These are phyloP conservation scores for Tulasnella calospora DNA, from an alignment of 768 basidiomycete genomes.

Conservation along the genomic window DNA sequence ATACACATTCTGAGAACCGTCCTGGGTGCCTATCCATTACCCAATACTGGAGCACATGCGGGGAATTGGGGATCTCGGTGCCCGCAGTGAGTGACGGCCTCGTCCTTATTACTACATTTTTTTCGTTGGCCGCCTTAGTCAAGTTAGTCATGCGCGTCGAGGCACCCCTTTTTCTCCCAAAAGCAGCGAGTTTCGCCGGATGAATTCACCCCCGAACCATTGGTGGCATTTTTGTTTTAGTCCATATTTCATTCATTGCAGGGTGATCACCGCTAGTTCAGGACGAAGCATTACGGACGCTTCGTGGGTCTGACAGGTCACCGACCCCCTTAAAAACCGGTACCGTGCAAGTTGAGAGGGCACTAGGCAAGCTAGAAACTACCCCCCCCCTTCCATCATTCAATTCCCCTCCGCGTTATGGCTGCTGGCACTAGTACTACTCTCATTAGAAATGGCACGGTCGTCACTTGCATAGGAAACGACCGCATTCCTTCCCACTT, in stretches of 20 bases:
- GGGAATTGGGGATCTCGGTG: neutral
- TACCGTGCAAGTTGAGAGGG: neutral
- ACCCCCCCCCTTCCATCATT: neutral
- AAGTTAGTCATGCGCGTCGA: neutral
- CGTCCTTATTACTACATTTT: neutral
- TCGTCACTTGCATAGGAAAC: constrained; percentile 19
- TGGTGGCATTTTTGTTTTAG: neutral
- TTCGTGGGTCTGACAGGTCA: neutral
- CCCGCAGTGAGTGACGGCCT: neutral
- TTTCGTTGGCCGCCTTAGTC: neutral
- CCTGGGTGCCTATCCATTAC: neutral
- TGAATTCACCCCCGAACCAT: neutral
- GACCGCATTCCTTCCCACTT: neutral
- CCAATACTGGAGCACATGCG: neutral
- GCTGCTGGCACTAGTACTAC: neutral
- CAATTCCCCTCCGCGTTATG: too few relatives aligned
- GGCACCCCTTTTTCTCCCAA: constrained; percentile 1
- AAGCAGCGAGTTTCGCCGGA: neutral
- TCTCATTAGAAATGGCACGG: constrained; percentile 18
- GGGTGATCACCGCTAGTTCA: neutral
- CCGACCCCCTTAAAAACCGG: neutral
- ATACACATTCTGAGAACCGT: neutral
- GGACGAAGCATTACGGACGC: constrained; percentile 5
- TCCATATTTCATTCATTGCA: neutral
- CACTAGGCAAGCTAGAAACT: neutral